Percentiles rank a stretch among this genome's conserved stretches.
phyloP scores from a whole-genome alignment of 495 filamentous ascomycete species.

The Aspergillus asperescens region DNA sequence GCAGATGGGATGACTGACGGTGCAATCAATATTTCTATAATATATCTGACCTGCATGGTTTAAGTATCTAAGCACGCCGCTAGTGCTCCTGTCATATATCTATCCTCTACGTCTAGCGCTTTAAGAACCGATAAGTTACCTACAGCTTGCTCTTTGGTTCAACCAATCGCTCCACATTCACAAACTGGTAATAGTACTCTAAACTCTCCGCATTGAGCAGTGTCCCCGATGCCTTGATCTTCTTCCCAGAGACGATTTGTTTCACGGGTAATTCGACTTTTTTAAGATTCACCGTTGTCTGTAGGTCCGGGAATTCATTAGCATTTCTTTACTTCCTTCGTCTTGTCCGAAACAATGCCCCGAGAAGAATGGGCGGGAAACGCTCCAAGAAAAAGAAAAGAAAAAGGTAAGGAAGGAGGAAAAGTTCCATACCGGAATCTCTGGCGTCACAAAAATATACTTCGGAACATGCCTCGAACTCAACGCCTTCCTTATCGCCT shows the following conservation, averaged over 20 bases:
- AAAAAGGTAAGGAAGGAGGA: constrained; percentile 5
- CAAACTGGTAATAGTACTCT: constrained; percentile 76
- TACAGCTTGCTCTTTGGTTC: constrained; percentile 18
- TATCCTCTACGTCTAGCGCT: neutral
- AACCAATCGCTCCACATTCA: constrained; percentile 62
- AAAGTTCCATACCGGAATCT: constrained; percentile 63
- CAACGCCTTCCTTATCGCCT: constrained; percentile 55
- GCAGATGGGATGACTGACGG: constrained; percentile 5
- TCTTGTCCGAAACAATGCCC: neutral
- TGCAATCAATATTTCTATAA: neutral
- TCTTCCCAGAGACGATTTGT: constrained; percentile 72
- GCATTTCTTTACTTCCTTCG: neutral
- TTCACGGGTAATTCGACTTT: constrained; percentile 85
- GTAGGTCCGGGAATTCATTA: constrained; percentile 24
- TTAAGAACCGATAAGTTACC: neutral
- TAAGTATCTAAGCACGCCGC: neutral
- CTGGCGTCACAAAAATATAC: constrained; percentile 72
- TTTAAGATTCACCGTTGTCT: constrained; percentile 79
- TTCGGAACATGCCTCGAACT: constrained; percentile 71
- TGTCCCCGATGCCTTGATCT: constrained; percentile 70
- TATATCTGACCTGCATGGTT: neutral
- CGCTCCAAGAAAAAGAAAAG: neutral
- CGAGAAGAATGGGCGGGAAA: neutral
- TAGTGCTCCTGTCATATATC: neutral
- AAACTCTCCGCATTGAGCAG: constrained; percentile 69